Evolutionary conservation across 2,329 filamentous ascomycete species (phyloP).

Genomic region (Trichophyton simii): DNA sequence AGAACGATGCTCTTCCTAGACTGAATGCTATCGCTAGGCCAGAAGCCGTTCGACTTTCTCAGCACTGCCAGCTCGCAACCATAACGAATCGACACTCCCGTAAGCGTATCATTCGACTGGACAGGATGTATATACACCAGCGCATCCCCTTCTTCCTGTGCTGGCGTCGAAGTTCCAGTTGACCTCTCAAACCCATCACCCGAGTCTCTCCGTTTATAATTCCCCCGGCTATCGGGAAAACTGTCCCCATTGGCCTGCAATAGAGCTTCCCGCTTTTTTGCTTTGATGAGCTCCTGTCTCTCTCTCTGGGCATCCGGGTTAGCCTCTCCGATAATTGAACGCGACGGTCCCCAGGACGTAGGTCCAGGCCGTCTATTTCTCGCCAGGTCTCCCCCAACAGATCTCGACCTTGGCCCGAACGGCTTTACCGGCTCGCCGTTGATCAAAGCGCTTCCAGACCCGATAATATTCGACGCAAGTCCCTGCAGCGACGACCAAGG

Average conservation of each 20-base stretch:
- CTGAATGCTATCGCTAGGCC: conserved; percentile 87
- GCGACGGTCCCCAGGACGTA: conserved; percentile 32
- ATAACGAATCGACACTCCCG: conserved; percentile 81
- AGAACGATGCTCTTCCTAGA: conserved; percentile 67
- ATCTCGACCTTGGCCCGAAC: conserved; percentile 21
- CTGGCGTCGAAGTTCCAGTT: conserved; percentile 24
- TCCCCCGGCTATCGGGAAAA: conserved; percentile 23
- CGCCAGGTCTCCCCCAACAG: not conserved
- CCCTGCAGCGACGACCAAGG: conserved; percentile 39
- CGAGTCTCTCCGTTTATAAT: conserved; percentile 37
- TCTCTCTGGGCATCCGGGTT: conserved; percentile 33
- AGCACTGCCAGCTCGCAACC: conserved; percentile 74
- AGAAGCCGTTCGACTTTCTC: conserved; percentile 79
- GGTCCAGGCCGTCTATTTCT: conserved; percentile 5
- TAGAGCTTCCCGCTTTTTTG: conserved; percentile 36
- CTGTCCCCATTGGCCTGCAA: conserved; percentile 32
- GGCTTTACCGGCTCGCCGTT: conserved; percentile 25
- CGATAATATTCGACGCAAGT: conserved; percentile 37
- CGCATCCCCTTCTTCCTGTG: conserved; percentile 57
- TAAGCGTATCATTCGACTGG: conserved; percentile 69
- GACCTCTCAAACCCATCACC: conserved; percentile 23
- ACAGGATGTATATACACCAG: conserved; percentile 87
- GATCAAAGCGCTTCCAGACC: conserved; percentile 25
- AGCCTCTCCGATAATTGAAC: conserved; percentile 18
- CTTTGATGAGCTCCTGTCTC: conserved; percentile 34